A percentile compares a stretch with the other conserved stretches of the same genome.
These are phyloP conservation scores for Alternaria conjuncta DNA, from an alignment of 2,329 filamentous ascomycete genomes.

Conservation along the genomic window DNA sequence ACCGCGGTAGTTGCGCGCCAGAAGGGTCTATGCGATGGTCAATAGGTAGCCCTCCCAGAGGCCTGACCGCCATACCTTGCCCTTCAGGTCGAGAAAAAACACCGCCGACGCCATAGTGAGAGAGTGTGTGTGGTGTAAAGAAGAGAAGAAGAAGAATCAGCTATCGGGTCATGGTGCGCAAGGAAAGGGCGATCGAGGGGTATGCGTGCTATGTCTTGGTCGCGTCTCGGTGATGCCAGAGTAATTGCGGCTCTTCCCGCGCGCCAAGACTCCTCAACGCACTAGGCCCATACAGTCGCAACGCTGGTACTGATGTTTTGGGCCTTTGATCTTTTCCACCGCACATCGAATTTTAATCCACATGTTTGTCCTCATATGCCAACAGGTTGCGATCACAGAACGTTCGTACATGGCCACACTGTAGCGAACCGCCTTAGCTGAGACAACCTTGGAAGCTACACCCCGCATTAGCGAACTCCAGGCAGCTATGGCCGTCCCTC, in stretches of 20 bases:
- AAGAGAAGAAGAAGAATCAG: neutral
- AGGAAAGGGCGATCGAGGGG: constrained; percentile 8
- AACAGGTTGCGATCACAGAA: fast-evolving
- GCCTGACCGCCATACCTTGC: constrained; percentile 74
- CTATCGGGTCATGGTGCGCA: constrained; percentile 18
- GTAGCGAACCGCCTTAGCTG: neutral
- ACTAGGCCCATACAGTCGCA: neutral
- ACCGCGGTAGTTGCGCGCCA: constrained; percentile 97
- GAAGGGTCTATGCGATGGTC: constrained; percentile 74
- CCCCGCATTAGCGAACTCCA: neutral
- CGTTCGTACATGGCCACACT: no score
- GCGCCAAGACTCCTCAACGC: constrained; percentile 4
- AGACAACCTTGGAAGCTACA: neutral
- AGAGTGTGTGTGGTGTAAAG: neutral
- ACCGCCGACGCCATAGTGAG: constrained; percentile 88
- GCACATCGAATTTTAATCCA: neutral
- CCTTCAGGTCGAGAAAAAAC: constrained; percentile 99
- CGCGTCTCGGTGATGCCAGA: constrained; percentile 18
- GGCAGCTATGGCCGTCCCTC: neutral
- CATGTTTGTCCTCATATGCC: neutral
- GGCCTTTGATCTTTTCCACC: neutral
- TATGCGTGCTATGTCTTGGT: constrained; percentile 8
- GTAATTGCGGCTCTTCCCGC: constrained; percentile 15
- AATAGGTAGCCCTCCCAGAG: constrained; percentile 34
- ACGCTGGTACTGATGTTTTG: neutral